These are phyloP conservation scores for Backusella tuberculispora DNA, from an alignment of 192 early-diverging fungal genomes.

Conservation along the genomic window DNA sequence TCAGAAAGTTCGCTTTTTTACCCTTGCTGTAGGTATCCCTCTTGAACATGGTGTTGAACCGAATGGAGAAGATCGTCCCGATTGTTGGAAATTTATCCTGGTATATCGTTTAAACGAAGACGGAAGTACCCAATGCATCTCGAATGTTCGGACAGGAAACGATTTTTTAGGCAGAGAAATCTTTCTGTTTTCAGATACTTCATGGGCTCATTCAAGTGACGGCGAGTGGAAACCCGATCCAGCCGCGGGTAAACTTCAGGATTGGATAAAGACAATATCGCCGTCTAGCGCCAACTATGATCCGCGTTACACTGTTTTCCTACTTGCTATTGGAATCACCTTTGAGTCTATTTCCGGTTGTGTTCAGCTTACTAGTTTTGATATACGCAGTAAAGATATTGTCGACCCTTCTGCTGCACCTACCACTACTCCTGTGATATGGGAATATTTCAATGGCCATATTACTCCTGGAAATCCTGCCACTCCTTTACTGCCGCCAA, in stretches of 20 bases:
- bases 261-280: conserved; percentile 19
- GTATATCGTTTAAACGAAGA: conserved; percentile 17
- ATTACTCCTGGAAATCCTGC: conserved; percentile 9
- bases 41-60: conserved; percentile 22
- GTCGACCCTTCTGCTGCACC: conserved; percentile 20
- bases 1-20: conserved; percentile 33
- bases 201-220: conserved; percentile 23
- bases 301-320: conserved; percentile 17
- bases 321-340: conserved; percentile 11
- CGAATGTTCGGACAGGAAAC: conserved; percentile 4
- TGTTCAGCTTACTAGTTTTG: not conserved
- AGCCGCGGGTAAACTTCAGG: conserved; percentile 17
- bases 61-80: not conserved
- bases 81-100: not conserved
- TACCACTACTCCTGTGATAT: conserved; percentile 16
- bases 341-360: not conserved
- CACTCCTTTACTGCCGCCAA: not conserved
- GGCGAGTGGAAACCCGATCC: conserved; percentile 11
- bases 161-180: conserved; percentile 28
- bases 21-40: conserved; percentile 34
- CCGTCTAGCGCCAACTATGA: conserved; percentile 21
- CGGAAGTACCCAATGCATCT: conserved; percentile 23
- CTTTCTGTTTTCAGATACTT: conserved; percentile 26
- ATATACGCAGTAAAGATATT: conserved; percentile 1
- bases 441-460: conserved; percentile 18